phyloP scores from a whole-genome alignment of 345 rosid genomes.

The Chamaenerion angustifolium region DNA sequence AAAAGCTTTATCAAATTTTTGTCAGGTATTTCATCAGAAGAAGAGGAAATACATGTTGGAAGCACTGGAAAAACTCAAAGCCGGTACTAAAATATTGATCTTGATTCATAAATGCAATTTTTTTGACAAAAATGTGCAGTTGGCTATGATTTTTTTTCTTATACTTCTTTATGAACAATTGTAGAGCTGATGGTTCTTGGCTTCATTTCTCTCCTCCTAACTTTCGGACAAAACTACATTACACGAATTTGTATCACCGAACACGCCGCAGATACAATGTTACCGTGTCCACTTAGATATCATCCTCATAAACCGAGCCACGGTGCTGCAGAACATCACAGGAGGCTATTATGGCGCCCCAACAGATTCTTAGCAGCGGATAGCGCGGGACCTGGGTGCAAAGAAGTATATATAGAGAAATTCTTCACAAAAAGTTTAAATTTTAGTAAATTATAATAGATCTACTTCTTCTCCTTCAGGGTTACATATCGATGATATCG shows the following conservation, averaged over 20 bases:
- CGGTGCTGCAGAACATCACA: conserved; percentile 11
- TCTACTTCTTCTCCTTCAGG: conserved; percentile 22
- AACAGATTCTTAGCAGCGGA: conserved; percentile 37
- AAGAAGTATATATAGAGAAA: conserved; percentile 9
- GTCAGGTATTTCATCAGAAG: conserved; percentile 18
- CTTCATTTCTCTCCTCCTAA: conserved; percentile 68
- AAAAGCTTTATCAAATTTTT: not conserved
- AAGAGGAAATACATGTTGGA: conserved; percentile 54
- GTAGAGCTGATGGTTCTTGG: conserved; percentile 95
- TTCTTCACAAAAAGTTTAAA: not conserved
- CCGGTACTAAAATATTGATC: conserved; percentile 23
- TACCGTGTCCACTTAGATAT: conserved; percentile 41
- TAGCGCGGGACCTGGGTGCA: conserved; percentile 10
- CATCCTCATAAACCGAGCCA: not conserved
- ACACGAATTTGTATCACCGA: conserved; percentile 46
- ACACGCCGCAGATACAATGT: conserved; percentile 49
- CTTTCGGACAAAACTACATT: conserved; percentile 76
- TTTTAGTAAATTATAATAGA: not conserved
- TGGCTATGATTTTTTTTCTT: not conserved
- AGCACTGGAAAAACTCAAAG: conserved; percentile 80
- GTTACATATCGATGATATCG: conserved; percentile 69
- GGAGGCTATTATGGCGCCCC: conserved; percentile 25
- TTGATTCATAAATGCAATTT: too few relatives aligned
- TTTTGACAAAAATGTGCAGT: not conserved
- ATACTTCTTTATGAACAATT: not conserved